Conservation (phyloP, 2,329 filamentous ascomycete species). For the Lachnellula occidentalis region DNA sequence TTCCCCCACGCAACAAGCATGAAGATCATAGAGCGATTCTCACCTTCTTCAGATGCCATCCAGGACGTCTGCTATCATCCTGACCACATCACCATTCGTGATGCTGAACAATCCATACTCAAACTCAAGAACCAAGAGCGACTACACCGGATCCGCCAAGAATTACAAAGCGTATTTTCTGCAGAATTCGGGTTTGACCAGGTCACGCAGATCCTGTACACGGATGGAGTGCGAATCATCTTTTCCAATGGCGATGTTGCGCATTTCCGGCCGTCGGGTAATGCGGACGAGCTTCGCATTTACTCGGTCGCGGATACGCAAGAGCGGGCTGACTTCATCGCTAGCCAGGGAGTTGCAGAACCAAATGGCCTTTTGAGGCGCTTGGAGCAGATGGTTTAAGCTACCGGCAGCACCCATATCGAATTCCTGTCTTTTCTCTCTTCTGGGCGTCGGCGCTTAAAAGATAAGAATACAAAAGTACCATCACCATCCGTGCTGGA, state of each 20-base stretch:
- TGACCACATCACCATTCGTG: slow-evolving; percentile 13
- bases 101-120: slow-evolving; percentile 9
- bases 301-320: slow-evolving; percentile 31
- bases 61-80: slow-evolving; percentile 20
- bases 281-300: slow-evolving; percentile 32
- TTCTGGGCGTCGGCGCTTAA: too few relatives aligned
- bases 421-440: too few relatives aligned
- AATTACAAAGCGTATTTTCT: slow-evolving; percentile 29
- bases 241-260: slow-evolving; percentile 32
- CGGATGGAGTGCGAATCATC: slow-evolving; percentile 30
- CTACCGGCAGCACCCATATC: not conserved
- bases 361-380: slow-evolving; percentile 28
- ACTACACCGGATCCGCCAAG: slow-evolving; percentile 21
- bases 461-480: too few relatives aligned
- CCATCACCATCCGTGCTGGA: too few relatives aligned
- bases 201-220: slow-evolving; percentile 28
- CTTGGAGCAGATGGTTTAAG: slow-evolving; percentile 19
- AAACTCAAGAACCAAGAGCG: slow-evolving; percentile 11
- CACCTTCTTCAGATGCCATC: slow-evolving; percentile 20
- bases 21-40: slow-evolving; percentile 30
- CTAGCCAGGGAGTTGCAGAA: slow-evolving; percentile 24
- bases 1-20: slow-evolving; percentile 30
- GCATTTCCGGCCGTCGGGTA: slow-evolving; percentile 32
- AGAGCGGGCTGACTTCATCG: slow-evolving; percentile 29
- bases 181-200: slow-evolving; percentile 23